These are phyloP conservation scores for Globisporangium barbulae DNA, from an alignment of 352 stramenopile species.

Conservation along the genomic window DNA sequence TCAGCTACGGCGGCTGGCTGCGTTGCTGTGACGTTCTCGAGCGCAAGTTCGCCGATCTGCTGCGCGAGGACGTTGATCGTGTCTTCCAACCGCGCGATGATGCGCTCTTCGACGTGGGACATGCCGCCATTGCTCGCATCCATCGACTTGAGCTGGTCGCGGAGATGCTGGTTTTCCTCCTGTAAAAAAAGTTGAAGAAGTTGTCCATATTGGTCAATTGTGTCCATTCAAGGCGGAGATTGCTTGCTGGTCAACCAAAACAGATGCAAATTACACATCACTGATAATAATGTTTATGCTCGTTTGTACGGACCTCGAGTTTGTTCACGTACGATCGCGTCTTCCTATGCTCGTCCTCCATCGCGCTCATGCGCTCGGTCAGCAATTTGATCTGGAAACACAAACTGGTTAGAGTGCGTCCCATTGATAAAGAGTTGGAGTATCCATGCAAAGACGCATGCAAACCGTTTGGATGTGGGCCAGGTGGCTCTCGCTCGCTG, in stretches of 20 bases:
- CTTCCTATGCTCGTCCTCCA: conserved; percentile 44
- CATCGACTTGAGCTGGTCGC: conserved; percentile 23
- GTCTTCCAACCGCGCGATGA: conserved; percentile 43
- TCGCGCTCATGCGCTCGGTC: conserved; percentile 41
- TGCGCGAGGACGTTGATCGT: conserved; percentile 42
- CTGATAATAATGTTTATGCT: too few species aligned
- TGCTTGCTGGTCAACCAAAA: background rate
- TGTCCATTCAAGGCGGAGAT: background rate
- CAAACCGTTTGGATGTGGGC: conserved; percentile 44
- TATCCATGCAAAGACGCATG: background rate
- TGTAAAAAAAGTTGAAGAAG: conserved; percentile 7
- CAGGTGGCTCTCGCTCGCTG: conserved; percentile 12
- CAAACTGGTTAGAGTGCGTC: background rate
- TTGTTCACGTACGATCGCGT: conserved; percentile 30
- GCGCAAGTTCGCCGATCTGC: conserved; percentile 40
- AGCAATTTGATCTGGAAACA: conserved; percentile 50
- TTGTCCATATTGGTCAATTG: background rate
- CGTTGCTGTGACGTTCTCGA: conserved; percentile 18
- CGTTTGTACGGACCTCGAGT: conserved; percentile 35
- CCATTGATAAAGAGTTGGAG: background rate
- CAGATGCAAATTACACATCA: background rate
- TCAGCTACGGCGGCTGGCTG: background rate
- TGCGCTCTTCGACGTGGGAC: conserved; percentile 35
- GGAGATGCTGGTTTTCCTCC: conserved; percentile 38
- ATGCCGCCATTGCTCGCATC: conserved; percentile 11